phyloP scores from a whole-genome alignment of 768 basidiomycete species.

The Psilocybe sp. region DNA sequence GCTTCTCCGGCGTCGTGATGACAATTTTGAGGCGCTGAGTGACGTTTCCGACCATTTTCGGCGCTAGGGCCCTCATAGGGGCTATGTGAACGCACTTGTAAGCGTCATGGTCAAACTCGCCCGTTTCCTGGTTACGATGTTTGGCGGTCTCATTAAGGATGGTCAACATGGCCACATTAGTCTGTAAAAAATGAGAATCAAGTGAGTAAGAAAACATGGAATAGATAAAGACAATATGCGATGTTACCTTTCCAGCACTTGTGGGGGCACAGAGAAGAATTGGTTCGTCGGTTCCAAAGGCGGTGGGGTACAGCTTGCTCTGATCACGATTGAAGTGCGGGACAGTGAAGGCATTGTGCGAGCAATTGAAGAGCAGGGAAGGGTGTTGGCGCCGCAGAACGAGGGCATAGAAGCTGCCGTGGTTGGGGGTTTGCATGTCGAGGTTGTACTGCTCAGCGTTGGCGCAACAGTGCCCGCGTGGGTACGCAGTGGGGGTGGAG shows the following conservation, averaged over 20 bases:
- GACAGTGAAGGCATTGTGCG: slow-evolving; percentile 81
- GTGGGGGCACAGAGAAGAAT: slow-evolving; percentile 96
- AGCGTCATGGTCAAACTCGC: slow-evolving; percentile 78
- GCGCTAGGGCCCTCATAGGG: slow-evolving; percentile 98
- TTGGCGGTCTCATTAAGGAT: slow-evolving; percentile 90
- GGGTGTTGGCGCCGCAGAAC: too few species aligned
- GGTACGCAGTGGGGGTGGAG: too few species aligned
- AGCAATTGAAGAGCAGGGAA: slow-evolving; percentile 77
- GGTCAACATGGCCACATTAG: slow-evolving; percentile 95
- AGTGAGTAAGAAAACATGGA: not conserved
- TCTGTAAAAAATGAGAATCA: slow-evolving; percentile 46
- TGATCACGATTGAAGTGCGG: slow-evolving; percentile 86
- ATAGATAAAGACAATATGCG: slow-evolving; percentile 18
- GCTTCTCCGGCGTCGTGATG: slow-evolving; percentile 98
- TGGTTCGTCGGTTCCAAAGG: slow-evolving; percentile 94
- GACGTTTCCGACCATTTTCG: slow-evolving; percentile 98
- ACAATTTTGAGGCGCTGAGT: slow-evolving; percentile 82
- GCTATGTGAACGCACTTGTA: too few species aligned
- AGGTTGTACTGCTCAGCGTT: too few species aligned
- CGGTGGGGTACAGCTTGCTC: slow-evolving; percentile 88
- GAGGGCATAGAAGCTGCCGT: too few species aligned
- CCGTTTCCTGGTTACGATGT: slow-evolving; percentile 79
- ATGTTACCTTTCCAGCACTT: slow-evolving; percentile 97
- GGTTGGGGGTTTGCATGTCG: too few species aligned
- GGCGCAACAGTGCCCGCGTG: too few species aligned